These are phyloP conservation scores for Heliamphora ciliata DNA, from an alignment of 179 eudicot species.

Conservation along the genomic window DNA sequence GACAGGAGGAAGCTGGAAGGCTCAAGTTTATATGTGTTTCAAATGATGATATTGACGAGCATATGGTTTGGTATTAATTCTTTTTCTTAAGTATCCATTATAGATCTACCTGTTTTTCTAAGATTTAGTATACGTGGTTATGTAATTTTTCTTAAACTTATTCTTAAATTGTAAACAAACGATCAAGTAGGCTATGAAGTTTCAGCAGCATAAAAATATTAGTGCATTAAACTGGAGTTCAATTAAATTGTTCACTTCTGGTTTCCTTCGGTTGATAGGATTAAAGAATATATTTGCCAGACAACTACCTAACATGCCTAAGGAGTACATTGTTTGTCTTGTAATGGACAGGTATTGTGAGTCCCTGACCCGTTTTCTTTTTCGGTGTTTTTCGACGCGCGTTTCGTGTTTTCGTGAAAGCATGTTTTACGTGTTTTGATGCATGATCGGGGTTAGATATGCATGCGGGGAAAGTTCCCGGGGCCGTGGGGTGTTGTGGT, in stretches of 20 bases:
- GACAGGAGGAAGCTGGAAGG: slow-evolving; percentile 77
- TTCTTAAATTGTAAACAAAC: neutral
- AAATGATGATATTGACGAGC: slow-evolving; percentile 74
- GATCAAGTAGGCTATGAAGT: neutral
- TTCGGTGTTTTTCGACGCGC: too few species aligned
- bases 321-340: slow-evolving; percentile 95
- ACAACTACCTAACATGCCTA: slow-evolving; percentile 98
- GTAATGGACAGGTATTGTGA: slow-evolving; percentile 71
- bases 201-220: neutral
- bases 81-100: slow-evolving; percentile 13
- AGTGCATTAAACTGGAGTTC: neutral
- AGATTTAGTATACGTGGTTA: neutral
- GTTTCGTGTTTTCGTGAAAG: too few species aligned
- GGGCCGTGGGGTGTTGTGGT: too few species aligned
- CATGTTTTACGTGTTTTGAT: too few species aligned
- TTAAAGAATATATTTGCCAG: slow-evolving; percentile 93
- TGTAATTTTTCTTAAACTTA: neutral
- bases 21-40: slow-evolving; percentile 64
- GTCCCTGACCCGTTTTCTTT: too few species aligned
- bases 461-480: too few species aligned
- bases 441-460: too few species aligned
- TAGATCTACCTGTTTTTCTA: neutral
- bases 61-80: slow-evolving; percentile 86
- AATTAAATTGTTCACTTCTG: slow-evolving; percentile 8
- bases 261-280: slow-evolving; percentile 72